Evolutionary conservation across 257 asterid genomes (phyloP), one percentile per base, ranked within the genome.

Genomic region (Lithospermum erythrorhizon): DNA sequence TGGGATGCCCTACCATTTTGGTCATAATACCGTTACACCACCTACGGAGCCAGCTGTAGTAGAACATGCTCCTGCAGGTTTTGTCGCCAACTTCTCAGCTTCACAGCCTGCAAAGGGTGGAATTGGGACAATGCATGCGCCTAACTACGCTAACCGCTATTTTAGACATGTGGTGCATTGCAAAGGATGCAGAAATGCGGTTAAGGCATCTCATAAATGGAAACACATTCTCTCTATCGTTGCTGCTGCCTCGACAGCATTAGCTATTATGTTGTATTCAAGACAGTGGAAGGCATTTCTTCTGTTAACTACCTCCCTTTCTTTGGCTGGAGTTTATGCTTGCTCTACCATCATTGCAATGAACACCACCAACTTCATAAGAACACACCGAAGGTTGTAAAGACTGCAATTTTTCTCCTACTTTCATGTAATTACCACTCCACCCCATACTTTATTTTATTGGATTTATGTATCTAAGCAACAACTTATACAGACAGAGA

Each of bases 1-100:
- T 4, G 96, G 98, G 6, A 87, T 87, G 98, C 98, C 98, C 54
- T 90, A 87, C 63, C 72, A 87, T 71, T 81, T 90, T 19, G 98
- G 98, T 30, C 87, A 90, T 53, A 81, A 73, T 72, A 80, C 95
- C 20, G 58, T 90, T 69, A 74, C 86, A 21, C 76, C 75, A 2
- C 98, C 98, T 0, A 55, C 70, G 65, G 22, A 30, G 52, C 91
- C 98, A 0, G 96, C 95, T 17, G 90, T 90, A 1, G 68, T 90
- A 2, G 98, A 90, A 83, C 98, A 90, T 24, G 96, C 98, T n/a
- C 95, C 98, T 0, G 95, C 98, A 6, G 96, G 96, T 14, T 83
- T 87, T 8, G 80, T 79, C 0, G 98, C 96, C 4, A 90, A 62
- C 56, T 37, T 87, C 22, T 87, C 98, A 0, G 94, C 95, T 27